phyloP scores from a whole-genome alignment of 108 stramenopile species.

The Nannochloropsis salina region DNA sequence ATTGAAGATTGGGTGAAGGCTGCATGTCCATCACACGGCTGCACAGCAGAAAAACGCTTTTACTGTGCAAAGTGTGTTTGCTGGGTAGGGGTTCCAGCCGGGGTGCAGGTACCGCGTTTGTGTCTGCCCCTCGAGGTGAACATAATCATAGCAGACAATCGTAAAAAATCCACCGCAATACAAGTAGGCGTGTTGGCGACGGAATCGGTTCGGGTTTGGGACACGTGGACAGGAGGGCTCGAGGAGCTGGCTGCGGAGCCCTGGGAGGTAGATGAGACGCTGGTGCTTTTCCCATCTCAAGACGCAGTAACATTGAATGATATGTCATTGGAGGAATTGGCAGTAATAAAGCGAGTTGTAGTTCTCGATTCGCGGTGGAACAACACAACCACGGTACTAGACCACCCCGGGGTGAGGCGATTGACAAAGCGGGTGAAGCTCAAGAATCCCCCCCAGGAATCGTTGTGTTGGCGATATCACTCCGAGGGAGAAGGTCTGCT shows the following conservation, averaged over 20 bases:
- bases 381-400: not conserved
- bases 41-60: not conserved
- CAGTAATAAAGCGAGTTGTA: not conserved
- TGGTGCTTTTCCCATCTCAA: not conserved
- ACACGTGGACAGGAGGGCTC: not conserved
- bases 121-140: not conserved
- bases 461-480: not conserved
- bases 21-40: not conserved
- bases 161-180: slow-evolving; percentile 3
- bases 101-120: not conserved
- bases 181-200: not conserved
- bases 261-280: not conserved
- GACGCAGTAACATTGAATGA: not conserved
- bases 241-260: not conserved
- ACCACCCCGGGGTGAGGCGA: not conserved
- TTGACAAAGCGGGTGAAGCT: slow-evolving; percentile 1
- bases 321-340: not conserved
- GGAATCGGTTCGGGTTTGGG: not conserved
- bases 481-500: slow-evolving; percentile 4
- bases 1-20: not conserved
- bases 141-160: not conserved
- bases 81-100: not conserved
- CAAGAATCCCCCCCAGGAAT: not conserved
- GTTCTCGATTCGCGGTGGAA: not conserved
- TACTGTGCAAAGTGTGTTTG: slow-evolving; percentile 17